These are phyloP conservation scores for Russula lepida DNA, from an alignment of 768 basidiomycete species.

Conservation along the genomic window DNA sequence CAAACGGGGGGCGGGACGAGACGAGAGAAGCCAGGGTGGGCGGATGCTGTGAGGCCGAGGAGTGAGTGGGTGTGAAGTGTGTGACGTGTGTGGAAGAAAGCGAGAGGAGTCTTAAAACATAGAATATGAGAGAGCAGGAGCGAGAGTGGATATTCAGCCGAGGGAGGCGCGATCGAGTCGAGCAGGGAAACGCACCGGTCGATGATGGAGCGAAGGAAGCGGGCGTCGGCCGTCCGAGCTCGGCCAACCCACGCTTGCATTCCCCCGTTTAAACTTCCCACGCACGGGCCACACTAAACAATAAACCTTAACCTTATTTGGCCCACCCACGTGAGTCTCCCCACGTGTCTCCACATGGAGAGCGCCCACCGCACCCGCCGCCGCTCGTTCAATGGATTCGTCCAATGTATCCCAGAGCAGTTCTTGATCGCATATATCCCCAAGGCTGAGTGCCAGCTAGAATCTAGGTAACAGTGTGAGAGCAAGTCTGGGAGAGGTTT, in stretches of 20 bases:
- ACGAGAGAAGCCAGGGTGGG: conserved; percentile 30
- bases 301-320: conserved; percentile 22
- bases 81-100: neutral
- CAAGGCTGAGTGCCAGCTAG: neutral
- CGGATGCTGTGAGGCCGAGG: conserved; percentile 21
- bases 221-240: conserved; percentile 24
- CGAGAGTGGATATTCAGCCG: conserved; percentile 30
- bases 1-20: conserved; percentile 26
- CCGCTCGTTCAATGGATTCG: neutral
- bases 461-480: conserved; percentile 1
- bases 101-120: conserved; percentile 14
- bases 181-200: conserved; percentile 20
- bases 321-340: conserved; percentile 8
- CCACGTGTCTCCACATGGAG: neutral
- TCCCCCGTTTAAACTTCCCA: conserved; percentile 20
- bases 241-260: conserved; percentile 21
- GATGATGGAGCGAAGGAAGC: conserved; percentile 25
- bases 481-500: conserved; percentile 1
- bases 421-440: neutral
- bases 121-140: conserved; percentile 26
- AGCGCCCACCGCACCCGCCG: too few species aligned
- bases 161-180: conserved; percentile 25
- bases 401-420: neutral
- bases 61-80: conserved; percentile 22
- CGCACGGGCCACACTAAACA: conserved; percentile 22